Percentiles rank a stretch among this genome's conserved stretches.
Evolutionary conservation across 2,329 filamentous ascomycete species (phyloP).

Genomic region (Cladosporium sp.): DNA sequence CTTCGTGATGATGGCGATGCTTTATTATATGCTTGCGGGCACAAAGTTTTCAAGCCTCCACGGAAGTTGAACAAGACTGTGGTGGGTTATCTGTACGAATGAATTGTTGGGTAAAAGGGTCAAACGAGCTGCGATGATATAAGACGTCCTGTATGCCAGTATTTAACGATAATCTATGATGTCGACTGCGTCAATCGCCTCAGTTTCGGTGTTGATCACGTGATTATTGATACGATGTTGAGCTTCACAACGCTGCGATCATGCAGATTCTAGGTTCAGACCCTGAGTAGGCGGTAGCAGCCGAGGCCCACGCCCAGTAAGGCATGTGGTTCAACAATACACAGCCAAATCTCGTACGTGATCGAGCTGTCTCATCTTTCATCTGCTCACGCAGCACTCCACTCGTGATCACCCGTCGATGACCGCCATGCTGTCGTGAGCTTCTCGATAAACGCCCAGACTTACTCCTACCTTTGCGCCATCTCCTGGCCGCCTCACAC

Average conservation of each 20-base stretch:
- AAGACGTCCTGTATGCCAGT: too few species aligned
- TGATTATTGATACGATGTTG: too few species aligned
- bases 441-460: background rate
- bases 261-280: background rate
- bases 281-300: background rate
- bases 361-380: background rate
- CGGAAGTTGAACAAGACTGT: constrained; percentile 8
- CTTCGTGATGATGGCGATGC: background rate
- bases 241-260: too few species aligned
- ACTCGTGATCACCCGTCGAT: constrained; percentile 1
- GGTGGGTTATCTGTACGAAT: constrained; percentile 7
- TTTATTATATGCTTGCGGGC: constrained; percentile 1
- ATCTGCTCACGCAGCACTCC: background rate
- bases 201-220: too few species aligned
- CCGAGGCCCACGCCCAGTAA: background rate
- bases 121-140: too few species aligned
- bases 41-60: constrained; percentile 7
- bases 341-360: background rate
- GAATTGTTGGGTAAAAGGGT: background rate
- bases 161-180: too few species aligned
- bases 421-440: background rate
- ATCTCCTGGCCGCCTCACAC: background rate
- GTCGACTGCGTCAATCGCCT: too few species aligned
- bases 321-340: constrained; percentile 1
- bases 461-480: background rate